Conservation (phyloP, 2,329 filamentous ascomycete species). For the Periconia digitata region DNA sequence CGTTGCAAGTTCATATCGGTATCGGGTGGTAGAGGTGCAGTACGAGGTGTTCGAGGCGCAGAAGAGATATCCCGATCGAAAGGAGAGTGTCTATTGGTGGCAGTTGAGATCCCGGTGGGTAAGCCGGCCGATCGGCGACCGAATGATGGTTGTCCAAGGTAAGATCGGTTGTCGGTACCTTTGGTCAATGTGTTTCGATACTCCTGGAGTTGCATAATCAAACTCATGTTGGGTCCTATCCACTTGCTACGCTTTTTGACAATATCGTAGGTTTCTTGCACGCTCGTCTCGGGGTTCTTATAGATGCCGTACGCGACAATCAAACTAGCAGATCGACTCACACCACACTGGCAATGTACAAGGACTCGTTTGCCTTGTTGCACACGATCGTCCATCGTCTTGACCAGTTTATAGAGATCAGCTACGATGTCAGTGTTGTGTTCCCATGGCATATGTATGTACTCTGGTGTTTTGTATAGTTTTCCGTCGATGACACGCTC, state of each 20-base stretch:
- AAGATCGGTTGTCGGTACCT: slow-evolving; percentile 34
- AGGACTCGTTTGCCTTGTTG: slow-evolving; percentile 76
- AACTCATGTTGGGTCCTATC: slow-evolving; percentile 90
- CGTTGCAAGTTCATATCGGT: slow-evolving; percentile 52
- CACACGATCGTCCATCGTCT: slow-evolving; percentile 72
- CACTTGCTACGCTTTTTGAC: slow-evolving; percentile 80
- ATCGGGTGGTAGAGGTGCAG: slow-evolving; percentile 45
- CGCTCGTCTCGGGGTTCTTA: slow-evolving; percentile 72
- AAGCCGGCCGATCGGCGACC: slow-evolving; percentile 37
- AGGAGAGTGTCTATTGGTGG: slow-evolving; percentile 32
- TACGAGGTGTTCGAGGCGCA: slow-evolving; percentile 40
- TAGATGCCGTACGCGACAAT: slow-evolving; percentile 86
- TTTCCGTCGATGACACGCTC: slow-evolving; percentile 29
- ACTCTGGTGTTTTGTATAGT: slow-evolving; percentile 63
- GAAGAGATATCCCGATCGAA: slow-evolving; percentile 34
- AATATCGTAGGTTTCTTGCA: slow-evolving; percentile 80
- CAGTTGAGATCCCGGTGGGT: slow-evolving; percentile 23
- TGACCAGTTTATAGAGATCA: slow-evolving; percentile 74
- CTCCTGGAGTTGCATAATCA: slow-evolving; percentile 87
- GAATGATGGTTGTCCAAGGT: slow-evolving; percentile 31
- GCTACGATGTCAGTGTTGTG: slow-evolving; percentile 84
- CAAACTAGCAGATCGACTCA: slow-evolving; percentile 80
- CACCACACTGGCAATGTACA: slow-evolving; percentile 83
- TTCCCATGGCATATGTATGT: slow-evolving; percentile 86
- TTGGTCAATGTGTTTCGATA: slow-evolving; percentile 59